These are phyloP conservation scores for Pyrenopolyporus hunteri DNA, from an alignment of 495 filamentous ascomycete species.

Conservation along the genomic window DNA sequence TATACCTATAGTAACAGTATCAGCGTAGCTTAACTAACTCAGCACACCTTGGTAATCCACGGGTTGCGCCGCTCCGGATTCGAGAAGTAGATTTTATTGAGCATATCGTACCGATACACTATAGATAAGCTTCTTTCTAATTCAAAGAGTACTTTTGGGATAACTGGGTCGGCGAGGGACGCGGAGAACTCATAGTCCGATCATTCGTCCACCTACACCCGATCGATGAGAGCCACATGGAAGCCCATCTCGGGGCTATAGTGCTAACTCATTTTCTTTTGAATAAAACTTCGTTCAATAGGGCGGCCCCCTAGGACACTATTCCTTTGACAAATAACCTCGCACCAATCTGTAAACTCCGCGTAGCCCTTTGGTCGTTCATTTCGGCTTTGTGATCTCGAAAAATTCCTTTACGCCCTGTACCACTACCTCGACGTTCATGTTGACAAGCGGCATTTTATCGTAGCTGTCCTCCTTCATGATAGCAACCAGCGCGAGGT, in stretches of 20 bases:
- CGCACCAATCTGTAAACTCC: background rate
- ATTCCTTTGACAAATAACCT: background rate
- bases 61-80: too few species aligned
- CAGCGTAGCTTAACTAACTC: background rate
- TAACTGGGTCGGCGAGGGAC: too few species aligned
- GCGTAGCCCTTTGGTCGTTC: background rate
- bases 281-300: background rate
- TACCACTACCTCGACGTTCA: slow-evolving; percentile 63
- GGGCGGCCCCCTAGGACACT: background rate
- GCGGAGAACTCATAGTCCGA: background rate
- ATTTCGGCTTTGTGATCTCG: slow-evolving; percentile 60
- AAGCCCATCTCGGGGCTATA: background rate
- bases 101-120: background rate
- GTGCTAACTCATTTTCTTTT: background rate
- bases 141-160: background rate
- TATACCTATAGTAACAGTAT: slow-evolving; percentile 24
- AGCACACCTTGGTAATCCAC: background rate
- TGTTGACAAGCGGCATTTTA: slow-evolving; percentile 63
- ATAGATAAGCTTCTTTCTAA: background rate
- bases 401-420: slow-evolving; percentile 62
- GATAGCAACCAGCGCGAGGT: slow-evolving; percentile 75
- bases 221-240: background rate
- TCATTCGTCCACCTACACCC: background rate
- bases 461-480: slow-evolving; percentile 69
- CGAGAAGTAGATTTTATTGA: too few species aligned